Evolutionary conservation across 192 early-diverging fungal species (phyloP).

Genomic region (Coemansia sp.): DNA sequence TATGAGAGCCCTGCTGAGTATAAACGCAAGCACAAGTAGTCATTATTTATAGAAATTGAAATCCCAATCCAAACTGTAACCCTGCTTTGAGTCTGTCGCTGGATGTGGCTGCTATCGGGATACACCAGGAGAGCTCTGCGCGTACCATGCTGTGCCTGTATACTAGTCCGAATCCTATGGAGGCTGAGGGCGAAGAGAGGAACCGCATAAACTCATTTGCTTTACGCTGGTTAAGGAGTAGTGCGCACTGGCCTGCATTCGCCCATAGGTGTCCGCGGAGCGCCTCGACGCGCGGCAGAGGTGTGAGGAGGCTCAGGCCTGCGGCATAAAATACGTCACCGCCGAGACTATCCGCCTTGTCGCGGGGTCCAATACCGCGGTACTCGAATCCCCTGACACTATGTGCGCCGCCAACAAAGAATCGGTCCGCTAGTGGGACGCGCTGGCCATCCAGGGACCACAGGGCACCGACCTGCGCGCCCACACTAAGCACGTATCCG

Average conservation of each 20-base stretch:
- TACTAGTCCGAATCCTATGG: constrained; percentile 82
- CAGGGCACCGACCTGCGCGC: constrained; percentile 68
- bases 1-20: constrained; percentile 47
- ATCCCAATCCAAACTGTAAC: constrained; percentile 84
- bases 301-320: constrained; percentile 80
- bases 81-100: constrained; percentile 75
- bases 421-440: constrained; percentile 76
- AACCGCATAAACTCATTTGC: constrained; percentile 53
- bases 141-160: constrained; percentile 84
- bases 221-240: constrained; percentile 42
- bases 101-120: constrained; percentile 70
- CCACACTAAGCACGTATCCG: constrained; percentile 58
- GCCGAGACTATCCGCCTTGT: constrained; percentile 79
- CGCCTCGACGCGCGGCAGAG: constrained; percentile 62
- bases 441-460: constrained; percentile 52
- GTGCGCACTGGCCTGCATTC: constrained; percentile 80
- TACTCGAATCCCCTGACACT: constrained; percentile 88
- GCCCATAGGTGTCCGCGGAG: constrained; percentile 85
- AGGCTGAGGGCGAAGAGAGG: constrained; percentile 66
- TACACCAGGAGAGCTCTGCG: constrained; percentile 88
- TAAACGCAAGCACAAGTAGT: constrained; percentile 31
- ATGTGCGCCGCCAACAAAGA: constrained; percentile 85
- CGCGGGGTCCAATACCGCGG: constrained; percentile 86
- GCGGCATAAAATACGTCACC: constrained; percentile 85
- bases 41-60: constrained; percentile 64